Base-by-base conservation (phyloP, 179 eudicot genomes). In the Camellia oleifera region DNA sequence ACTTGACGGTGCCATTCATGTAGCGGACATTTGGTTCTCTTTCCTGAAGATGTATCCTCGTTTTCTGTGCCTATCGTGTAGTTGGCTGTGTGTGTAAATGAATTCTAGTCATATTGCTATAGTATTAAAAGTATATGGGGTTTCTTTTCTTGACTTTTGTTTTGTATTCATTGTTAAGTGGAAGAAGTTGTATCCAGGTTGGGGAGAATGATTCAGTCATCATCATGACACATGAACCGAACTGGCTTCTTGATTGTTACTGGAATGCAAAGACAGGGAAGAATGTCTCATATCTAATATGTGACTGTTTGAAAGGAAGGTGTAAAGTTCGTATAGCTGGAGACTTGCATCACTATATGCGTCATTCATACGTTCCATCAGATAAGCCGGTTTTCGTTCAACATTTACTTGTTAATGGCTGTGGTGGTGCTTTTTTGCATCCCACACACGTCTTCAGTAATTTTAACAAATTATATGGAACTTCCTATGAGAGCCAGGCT, bases 371-470 rank as follows among this genome's bases (percentile, higher is more conserved):
- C 84, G 85, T 88, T 56, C 94, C 91, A 58, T 88, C 99, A 6
- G 95, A 94, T 80, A 94, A 93, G 81, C 98, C 97, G 44, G 90
- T 86, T 63, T 81, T 86, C 79, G 97, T 94, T 81, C 97, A 94
- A 80, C 97, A 97, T 85, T 87, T 94, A 48, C 92, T 97, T 70
- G 99, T 97, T 78, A 97, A 97, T 75, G 99, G 99, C 74, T 93
- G 94, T 75, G 99, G 99, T 76, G 99, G 99, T 60, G 99, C 98
- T 23, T 96, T 97, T 89, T 89, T 97, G 86, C 99, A 97, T 82
- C 99, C 99, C 61, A 97, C 99, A n/a, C 99, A 97, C 17, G 94
- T 93, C 79, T 97, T 97, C 76, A 88, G 90, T 81, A 83, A 85
- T 85, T 97, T 97, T 69, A 84, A 89, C 77, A 86, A 90, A 44